These are phyloP conservation scores for Pichiaceae sp. DNA, from an alignment of 1,139 yeast species.

Conservation along the genomic window DNA sequence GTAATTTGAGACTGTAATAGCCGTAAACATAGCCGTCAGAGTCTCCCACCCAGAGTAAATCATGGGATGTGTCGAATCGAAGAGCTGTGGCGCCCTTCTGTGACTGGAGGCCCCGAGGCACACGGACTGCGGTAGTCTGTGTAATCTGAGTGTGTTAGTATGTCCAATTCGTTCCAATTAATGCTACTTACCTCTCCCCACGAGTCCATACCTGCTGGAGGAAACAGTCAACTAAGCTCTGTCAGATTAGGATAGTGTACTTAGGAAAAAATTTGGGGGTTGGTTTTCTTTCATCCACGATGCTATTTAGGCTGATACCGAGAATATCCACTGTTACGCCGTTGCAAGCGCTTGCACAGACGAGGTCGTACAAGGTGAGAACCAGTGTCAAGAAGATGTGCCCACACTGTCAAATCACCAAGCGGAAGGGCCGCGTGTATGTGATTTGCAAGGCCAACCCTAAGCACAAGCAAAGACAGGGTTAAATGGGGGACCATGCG, in stretches of 20 bases:
- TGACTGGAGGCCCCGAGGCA: slow-evolving; percentile 13
- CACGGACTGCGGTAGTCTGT: slow-evolving; percentile 18
- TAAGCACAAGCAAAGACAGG: slow-evolving; percentile 96
- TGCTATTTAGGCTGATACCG: not conserved
- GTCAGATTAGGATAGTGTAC: not conserved
- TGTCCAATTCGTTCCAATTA: no score
- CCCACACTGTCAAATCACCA: slow-evolving; percentile 83
- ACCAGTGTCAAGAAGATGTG: slow-evolving; percentile 91
- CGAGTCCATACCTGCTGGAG: slow-evolving; percentile 29
- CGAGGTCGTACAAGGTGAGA: slow-evolving; percentile 58
- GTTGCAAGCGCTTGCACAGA: slow-evolving; percentile 3
- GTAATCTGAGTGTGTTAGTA: slow-evolving; percentile 1
- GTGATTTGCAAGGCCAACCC: slow-evolving; percentile 90
- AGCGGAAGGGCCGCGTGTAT: slow-evolving; percentile 89
- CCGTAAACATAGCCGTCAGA: slow-evolving; percentile 27
- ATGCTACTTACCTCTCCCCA: slow-evolving; percentile 37
- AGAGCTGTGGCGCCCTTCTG: slow-evolving; percentile 28
- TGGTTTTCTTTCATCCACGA: not conserved
- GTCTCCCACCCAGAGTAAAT: slow-evolving; percentile 86
- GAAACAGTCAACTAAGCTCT: not conserved
- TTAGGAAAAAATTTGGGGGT: not conserved
- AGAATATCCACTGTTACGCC: not conserved
- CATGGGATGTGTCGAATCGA: slow-evolving; percentile 61
- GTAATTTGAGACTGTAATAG: slow-evolving; percentile 25
- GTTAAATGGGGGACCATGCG: slow-evolving; percentile 30